These are phyloP conservation scores for Paraphaeosphaeria minitans DNA, from an alignment of 2,329 filamentous ascomycete genomes.

Conservation along the genomic window DNA sequence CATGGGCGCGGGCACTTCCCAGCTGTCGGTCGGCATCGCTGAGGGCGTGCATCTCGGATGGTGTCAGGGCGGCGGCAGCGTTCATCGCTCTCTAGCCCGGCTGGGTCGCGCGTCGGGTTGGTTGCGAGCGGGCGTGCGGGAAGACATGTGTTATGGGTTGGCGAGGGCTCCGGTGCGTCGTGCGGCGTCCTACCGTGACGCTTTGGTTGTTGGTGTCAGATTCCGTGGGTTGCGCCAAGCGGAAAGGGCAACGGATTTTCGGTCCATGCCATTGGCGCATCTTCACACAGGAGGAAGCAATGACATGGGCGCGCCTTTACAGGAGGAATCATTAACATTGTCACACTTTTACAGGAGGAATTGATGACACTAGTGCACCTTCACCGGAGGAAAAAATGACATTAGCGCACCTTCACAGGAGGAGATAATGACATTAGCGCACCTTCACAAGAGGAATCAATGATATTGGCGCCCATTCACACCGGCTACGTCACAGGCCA, in stretches of 20 bases:
- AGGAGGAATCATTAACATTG: no score
- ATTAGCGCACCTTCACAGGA: no score
- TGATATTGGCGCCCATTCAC: background rate
- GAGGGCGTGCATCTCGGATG: slow-evolving; percentile 29
- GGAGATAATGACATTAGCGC: no score
- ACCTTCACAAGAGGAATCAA: no score
- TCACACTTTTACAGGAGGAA: background rate
- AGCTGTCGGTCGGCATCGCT: slow-evolving; percentile 26
- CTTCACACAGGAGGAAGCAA: no score
- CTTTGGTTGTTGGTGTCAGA: slow-evolving; percentile 14
- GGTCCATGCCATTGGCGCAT: background rate
- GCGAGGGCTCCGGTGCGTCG: background rate
- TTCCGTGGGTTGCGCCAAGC: slow-evolving; percentile 16
- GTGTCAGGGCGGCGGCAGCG: slow-evolving; percentile 28
- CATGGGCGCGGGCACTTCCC: slow-evolving; percentile 6
- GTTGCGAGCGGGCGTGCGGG: slow-evolving; percentile 3
- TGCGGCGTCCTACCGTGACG: slow-evolving; percentile 13
- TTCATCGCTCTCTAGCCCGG: slow-evolving; percentile 28
- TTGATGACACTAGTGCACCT: no score
- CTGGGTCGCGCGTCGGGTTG: slow-evolving; percentile 9
- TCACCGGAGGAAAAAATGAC: no score
- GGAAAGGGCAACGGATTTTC: background rate
- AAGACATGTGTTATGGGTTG: slow-evolving; percentile 24
- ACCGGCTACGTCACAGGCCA: background rate
- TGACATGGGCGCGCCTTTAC: no score